These are phyloP conservation scores for Corylus heterophylla DNA, from an alignment of 306 rosid genomes.

Conservation along the genomic window DNA sequence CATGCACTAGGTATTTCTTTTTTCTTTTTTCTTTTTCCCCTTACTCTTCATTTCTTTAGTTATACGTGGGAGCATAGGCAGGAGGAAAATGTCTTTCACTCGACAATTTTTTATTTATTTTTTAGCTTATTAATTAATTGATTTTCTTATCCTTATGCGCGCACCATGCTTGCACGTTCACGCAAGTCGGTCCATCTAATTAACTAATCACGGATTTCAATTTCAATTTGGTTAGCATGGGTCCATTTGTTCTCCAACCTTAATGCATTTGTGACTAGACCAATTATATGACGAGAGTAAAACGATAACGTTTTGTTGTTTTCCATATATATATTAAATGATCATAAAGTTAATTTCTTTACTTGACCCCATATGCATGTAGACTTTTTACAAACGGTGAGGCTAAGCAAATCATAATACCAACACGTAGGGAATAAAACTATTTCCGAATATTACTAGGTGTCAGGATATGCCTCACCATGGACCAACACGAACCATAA, in stretches of 20 bases:
- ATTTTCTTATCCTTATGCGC: background rate
- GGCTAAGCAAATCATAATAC: background rate
- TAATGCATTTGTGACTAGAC: background rate
- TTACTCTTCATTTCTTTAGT: background rate
- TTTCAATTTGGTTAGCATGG: background rate
- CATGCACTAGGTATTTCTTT: background rate
- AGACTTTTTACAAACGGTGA: background rate
- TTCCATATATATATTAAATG: background rate
- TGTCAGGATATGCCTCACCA: background rate
- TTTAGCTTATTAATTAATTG: background rate
- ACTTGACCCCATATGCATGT: background rate
- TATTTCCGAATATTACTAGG: background rate
- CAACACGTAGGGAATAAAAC: background rate
- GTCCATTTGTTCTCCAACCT: background rate
- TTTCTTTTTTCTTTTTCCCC: background rate
- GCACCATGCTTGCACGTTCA: background rate
- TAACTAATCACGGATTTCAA: background rate
- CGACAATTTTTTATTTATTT: background rate
- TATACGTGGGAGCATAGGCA: background rate
- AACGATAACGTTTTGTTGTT: background rate
- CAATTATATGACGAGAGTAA: background rate
- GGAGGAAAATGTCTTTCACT: background rate
- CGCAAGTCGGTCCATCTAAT: background rate
- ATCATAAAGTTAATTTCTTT: background rate
- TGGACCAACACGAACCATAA: background rate